These are phyloP conservation scores for Cyberlindnera sargentensis DNA, from an alignment of 805 yeast genomes.

Conservation along the genomic window DNA sequence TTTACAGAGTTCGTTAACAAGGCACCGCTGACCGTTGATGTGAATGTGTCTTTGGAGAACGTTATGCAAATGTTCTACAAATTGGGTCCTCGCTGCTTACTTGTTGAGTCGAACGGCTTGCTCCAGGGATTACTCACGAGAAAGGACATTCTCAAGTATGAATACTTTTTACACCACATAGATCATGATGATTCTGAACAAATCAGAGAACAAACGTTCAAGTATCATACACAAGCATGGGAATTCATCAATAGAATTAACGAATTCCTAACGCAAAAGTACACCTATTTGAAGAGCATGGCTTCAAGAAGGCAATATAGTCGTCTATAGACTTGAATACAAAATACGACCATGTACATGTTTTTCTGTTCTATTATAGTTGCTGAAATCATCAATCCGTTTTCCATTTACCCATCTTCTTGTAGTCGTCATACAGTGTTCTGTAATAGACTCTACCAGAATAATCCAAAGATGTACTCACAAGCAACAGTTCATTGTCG, in stretches of 20 bases:
- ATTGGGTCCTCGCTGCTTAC: slow-evolving; percentile 71
- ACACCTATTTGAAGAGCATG: not conserved
- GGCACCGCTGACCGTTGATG: slow-evolving; percentile 56
- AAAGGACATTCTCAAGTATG: slow-evolving; percentile 73
- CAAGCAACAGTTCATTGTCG: slow-evolving; percentile 51
- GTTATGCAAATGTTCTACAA: slow-evolving; percentile 64
- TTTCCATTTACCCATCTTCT: slow-evolving; percentile 72
- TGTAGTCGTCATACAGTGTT: slow-evolving; percentile 64
- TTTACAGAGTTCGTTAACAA: slow-evolving; percentile 34
- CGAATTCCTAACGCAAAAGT: not conserved
- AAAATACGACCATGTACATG: not conserved
- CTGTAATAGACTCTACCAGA: slow-evolving; percentile 65
- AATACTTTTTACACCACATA: slow-evolving; percentile 24
- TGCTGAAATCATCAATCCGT: slow-evolving; percentile 7
- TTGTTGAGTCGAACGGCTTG: slow-evolving; percentile 55
- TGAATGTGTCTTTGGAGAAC: slow-evolving; percentile 49
- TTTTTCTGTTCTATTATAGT: not conserved
- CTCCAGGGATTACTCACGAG: slow-evolving; percentile 75
- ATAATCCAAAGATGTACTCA: slow-evolving; percentile 59
- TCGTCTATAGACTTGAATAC: not conserved
- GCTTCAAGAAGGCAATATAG: not conserved
- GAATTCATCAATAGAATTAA: slow-evolving; percentile 6
- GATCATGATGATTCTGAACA: slow-evolving; percentile 6
- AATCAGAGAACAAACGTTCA: slow-evolving; percentile 11
- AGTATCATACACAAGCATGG: slow-evolving; percentile 12